Conservation (phyloP, 805 yeast genomes). For the Cyberlindnera sargentensis region DNA sequence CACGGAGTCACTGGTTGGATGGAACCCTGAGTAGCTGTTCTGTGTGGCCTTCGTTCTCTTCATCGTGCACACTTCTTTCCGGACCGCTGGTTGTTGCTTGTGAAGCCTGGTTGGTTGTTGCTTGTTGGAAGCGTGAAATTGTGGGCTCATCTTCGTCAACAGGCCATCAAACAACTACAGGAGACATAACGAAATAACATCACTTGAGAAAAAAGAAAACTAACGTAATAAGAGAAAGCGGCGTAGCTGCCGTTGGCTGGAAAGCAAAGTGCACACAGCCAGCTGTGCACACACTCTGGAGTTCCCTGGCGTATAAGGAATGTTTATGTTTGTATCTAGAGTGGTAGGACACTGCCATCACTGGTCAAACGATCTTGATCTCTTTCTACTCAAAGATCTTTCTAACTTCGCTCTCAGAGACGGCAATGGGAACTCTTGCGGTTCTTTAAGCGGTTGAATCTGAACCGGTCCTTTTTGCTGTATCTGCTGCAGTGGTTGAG, state of each 20-base stretch:
- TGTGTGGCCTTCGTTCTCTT: background rate
- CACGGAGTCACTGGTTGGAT: slow-evolving; percentile 3
- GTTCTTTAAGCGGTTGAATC: background rate
- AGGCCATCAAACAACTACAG: background rate
- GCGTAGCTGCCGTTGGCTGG: background rate
- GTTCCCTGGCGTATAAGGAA: no score
- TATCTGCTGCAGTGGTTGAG: background rate
- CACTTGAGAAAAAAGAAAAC: background rate
- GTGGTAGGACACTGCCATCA: no score
- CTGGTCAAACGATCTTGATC: background rate
- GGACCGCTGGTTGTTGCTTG: no score
- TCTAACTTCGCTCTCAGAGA: background rate
- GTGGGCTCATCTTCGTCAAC: no score
- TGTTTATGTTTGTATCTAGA: no score
- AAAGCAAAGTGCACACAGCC: background rate
- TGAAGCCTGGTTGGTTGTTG: no score
- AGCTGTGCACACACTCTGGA: background rate
- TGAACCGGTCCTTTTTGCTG: background rate
- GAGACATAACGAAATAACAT: background rate
- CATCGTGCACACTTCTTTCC: background rate
- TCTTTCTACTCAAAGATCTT: background rate
- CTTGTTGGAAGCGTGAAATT: no score
- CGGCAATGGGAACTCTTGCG: background rate
- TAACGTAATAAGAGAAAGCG: background rate
- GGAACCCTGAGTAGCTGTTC: slow-evolving; percentile 9